Evolutionary conservation across 108 stramenopile genomes (phyloP).

Genomic region (Skeletonema menzelii): DNA sequence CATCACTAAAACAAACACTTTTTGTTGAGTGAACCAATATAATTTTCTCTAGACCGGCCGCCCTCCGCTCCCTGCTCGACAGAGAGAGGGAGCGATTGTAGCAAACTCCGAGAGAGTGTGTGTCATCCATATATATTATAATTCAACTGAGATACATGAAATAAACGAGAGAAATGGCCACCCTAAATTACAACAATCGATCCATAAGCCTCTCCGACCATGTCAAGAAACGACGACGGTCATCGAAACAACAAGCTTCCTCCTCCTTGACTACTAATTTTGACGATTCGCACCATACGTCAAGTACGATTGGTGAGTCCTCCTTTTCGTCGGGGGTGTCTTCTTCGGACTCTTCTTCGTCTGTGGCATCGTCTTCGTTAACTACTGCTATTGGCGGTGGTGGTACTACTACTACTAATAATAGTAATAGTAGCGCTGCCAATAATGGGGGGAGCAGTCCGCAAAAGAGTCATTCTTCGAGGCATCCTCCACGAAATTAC

Average conservation of each 20-base stretch:
- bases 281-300: background rate
- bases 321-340: background rate
- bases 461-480: background rate
- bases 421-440: background rate
- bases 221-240: background rate
- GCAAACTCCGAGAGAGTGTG: too few species aligned
- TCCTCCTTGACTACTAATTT: background rate
- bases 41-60: too few species aligned
- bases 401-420: background rate
- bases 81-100: too few species aligned
- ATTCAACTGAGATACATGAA: background rate
- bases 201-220: background rate
- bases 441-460: too few species aligned
- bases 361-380: background rate
- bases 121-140: too few species aligned
- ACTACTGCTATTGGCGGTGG: background rate
- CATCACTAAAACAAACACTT: too few species aligned
- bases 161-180: background rate
- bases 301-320: background rate
- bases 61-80: too few species aligned
- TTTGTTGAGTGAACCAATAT: too few species aligned
- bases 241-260: background rate
- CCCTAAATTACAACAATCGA: background rate
- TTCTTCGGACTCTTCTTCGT: background rate
- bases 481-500: background rate